A percentile compares a stretch with the other conserved stretches of the same genome.
Evolutionary conservation across 2,329 filamentous ascomycete genomes (phyloP).

Genomic region (Biscogniauxia mediterranea): DNA sequence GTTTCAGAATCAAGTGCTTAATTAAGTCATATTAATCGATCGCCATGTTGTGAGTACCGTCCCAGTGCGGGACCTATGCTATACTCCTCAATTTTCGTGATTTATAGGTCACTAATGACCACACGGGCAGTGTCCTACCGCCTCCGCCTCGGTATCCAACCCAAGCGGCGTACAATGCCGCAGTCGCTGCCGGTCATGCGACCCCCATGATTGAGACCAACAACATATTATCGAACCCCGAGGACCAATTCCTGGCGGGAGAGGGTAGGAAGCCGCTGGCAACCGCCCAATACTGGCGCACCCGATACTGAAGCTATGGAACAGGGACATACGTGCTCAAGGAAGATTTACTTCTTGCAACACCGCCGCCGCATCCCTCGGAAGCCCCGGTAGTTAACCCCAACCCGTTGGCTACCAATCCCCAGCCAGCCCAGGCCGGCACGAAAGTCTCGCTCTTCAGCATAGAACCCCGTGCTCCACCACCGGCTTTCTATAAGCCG

Average conservation of each 20-base stretch:
- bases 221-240: constrained; percentile 80
- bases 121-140: constrained; percentile 67
- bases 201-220: constrained; percentile 88
- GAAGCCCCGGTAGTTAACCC: constrained; percentile 84
- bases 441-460: constrained; percentile 79
- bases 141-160: constrained; percentile 83
- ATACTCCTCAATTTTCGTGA: constrained; percentile 5
- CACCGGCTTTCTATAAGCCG: constrained; percentile 55
- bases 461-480: constrained; percentile 59
- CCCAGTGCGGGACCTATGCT: background rate
- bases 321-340: constrained; percentile 84
- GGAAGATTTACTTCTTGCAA: constrained; percentile 89
- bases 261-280: constrained; percentile 60
- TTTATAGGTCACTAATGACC: constrained; percentile 15
- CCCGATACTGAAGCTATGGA: constrained; percentile 16
- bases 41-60: constrained; percentile 30
- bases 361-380: constrained; percentile 91
- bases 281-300: background rate
- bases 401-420: constrained; percentile 84
- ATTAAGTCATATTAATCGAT: constrained; percentile 6
- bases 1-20: background rate
- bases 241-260: constrained; percentile 88
- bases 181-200: constrained; percentile 64
- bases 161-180: constrained; percentile 69
- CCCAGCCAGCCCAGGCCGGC: constrained; percentile 79